A percentile compares a stretch with the other conserved stretches of the same genome.
These are phyloP conservation scores for Rhododendron kiyosumense DNA, from an alignment of 148 eudicot genomes.

Conservation along the genomic window DNA sequence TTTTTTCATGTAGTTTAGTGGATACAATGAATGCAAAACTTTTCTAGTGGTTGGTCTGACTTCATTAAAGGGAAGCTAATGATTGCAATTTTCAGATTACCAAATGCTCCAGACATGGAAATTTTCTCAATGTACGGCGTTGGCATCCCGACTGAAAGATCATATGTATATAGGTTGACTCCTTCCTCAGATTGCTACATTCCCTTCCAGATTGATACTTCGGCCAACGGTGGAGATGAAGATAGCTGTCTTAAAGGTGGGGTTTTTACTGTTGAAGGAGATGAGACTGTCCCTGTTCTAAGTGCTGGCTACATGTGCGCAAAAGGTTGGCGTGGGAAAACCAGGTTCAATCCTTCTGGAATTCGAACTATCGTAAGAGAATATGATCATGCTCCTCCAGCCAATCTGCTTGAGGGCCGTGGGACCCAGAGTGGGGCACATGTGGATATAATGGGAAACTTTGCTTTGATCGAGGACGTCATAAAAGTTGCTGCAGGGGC, in stretches of 20 bases:
- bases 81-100: constrained; percentile 50
- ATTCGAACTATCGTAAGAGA: constrained; percentile 57
- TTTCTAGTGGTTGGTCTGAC: not conserved
- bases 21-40: not conserved
- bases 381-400: constrained; percentile 87
- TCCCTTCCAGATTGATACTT: constrained; percentile 75
- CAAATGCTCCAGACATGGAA: constrained; percentile 97
- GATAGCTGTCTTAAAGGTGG: constrained; percentile 60
- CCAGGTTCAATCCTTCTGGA: constrained; percentile 87
- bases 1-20: not conserved
- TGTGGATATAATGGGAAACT: constrained; percentile 93
- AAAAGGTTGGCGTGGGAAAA: constrained; percentile 96
- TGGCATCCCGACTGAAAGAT: constrained; percentile 89
- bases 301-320: constrained; percentile 96
- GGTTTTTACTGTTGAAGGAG: constrained; percentile 70
- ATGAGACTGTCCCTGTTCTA: constrained; percentile 86
- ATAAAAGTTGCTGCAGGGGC: constrained; percentile 91
- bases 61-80: not conserved
- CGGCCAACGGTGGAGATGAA: constrained; percentile 50
- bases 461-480: constrained; percentile 83
- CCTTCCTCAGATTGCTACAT: constrained; percentile 74
- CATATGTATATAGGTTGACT: constrained; percentile 62
- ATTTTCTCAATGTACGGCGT: constrained; percentile 80
- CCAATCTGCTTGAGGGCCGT: constrained; percentile 84
- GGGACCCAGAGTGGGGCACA: constrained; percentile 98